Percentiles rank a stretch among this genome's conserved stretches.
These are phyloP conservation scores for Hondaea fermentalgiana DNA, from an alignment of 108 stramenopile species.

Conservation along the genomic window DNA sequence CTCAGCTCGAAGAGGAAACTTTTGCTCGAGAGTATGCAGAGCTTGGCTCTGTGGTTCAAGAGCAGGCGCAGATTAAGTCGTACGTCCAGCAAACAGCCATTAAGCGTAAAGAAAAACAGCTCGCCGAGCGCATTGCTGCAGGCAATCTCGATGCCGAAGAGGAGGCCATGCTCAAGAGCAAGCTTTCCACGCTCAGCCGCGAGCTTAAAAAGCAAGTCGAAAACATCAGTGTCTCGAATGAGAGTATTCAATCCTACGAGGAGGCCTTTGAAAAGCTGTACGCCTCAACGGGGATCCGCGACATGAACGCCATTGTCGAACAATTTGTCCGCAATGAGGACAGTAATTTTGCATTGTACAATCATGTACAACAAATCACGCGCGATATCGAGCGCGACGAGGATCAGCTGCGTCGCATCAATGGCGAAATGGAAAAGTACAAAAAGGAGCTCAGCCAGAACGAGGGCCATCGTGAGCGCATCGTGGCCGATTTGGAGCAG, in stretches of 20 bases:
- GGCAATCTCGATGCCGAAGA: constrained; percentile 18
- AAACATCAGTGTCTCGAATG: constrained; percentile 40
- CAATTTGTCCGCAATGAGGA: constrained; percentile 63
- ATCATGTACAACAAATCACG: constrained; percentile 57
- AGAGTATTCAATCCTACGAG: constrained; percentile 58
- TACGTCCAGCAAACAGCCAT: constrained; percentile 7
- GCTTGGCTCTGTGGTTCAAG: constrained; percentile 33
- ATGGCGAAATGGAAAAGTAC: constrained; percentile 44
- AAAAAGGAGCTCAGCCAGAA: constrained; percentile 46
- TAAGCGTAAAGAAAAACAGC: neutral
- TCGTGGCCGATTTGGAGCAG: constrained; percentile 53
- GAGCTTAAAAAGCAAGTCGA: constrained; percentile 32
- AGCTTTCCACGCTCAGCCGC: constrained; percentile 11
- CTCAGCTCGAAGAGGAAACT: constrained; percentile 60
- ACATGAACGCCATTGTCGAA: constrained; percentile 54
- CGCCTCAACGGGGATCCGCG: constrained; percentile 51
- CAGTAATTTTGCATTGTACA: constrained; percentile 60
- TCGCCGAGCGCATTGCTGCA: neutral
- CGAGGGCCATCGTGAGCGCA: constrained; percentile 48
- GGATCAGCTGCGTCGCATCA: constrained; percentile 41
- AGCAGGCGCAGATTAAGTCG: constrained; percentile 1
- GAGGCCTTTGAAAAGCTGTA: constrained; percentile 67
- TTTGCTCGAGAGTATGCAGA: constrained; percentile 58
- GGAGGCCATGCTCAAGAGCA: constrained; percentile 20
- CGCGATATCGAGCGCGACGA: constrained; percentile 62